Percentiles rank a stretch among this genome's conserved stretches.
Conservation (phyloP, 805 yeast species). For the Osmozyma mogii region DNA sequence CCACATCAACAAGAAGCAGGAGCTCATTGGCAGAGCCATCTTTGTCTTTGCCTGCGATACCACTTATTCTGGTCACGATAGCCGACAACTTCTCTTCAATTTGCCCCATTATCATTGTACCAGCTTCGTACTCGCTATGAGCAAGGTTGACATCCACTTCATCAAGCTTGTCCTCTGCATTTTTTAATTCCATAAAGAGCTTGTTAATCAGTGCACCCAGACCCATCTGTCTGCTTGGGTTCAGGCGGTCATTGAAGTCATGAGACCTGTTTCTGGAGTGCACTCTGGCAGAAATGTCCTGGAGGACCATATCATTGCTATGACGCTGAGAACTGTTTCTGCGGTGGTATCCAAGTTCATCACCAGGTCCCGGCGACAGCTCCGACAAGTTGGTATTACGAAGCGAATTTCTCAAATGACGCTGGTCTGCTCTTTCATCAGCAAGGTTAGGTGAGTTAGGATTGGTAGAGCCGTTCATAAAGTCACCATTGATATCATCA, state of each 20-base stretch:
- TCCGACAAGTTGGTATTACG: conserved; percentile 47
- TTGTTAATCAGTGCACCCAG: conserved; percentile 13
- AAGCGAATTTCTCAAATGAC: conserved; percentile 34
- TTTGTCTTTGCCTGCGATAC: conserved; percentile 6
- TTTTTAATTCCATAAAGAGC: conserved; percentile 39
- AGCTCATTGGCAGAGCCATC: conserved; percentile 17
- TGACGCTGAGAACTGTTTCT: conserved; percentile 16
- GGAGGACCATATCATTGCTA: conserved; percentile 38
- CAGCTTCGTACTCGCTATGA: conserved; percentile 44
- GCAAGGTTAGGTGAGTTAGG: conserved; percentile 12
- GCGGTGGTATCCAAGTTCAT: conserved; percentile 4
- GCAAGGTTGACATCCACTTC: conserved; percentile 64
- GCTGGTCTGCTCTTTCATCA: conserved; percentile 25
- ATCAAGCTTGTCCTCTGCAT: conserved; percentile 55
- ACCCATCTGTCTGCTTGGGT: neutral
- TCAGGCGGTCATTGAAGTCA: conserved; percentile 25
- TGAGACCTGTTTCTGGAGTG: conserved; percentile 51
- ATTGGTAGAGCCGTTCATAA: conserved; percentile 6
- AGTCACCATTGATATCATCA: conserved; percentile 4
- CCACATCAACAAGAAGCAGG: conserved; percentile 30
- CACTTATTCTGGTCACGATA: conserved; percentile 19
- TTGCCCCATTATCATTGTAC: conserved; percentile 34
- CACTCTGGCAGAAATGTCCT: conserved; percentile 52
- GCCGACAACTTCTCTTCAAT: conserved; percentile 25
- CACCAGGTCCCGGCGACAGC: neutral